phyloP scores from a whole-genome alignment of 805 yeast species.

The Saccharomyces mikatae region DNA sequence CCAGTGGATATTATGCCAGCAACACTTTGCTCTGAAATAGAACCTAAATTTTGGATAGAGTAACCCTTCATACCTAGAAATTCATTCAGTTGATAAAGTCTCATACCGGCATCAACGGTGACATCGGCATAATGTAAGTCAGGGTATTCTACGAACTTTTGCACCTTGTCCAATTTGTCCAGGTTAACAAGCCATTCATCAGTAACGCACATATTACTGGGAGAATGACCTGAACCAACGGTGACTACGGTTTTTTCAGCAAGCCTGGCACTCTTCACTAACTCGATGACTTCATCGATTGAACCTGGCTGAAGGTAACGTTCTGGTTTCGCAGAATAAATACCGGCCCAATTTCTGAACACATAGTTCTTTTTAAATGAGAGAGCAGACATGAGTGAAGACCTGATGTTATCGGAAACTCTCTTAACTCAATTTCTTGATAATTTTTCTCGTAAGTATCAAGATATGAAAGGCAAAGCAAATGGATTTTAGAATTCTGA shows the following conservation, averaged over 20 bases:
- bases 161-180: conserved; percentile 60
- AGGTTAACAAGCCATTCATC: conserved; percentile 80
- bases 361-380: conserved; percentile 26
- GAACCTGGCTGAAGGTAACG: conserved; percentile 70
- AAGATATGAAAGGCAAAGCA: not conserved
- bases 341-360: conserved; percentile 74
- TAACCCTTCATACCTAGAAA: conserved; percentile 53
- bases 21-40: conserved; percentile 85
- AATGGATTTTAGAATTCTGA: not conserved
- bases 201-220: conserved; percentile 84
- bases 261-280: conserved; percentile 59
- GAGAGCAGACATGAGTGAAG: conserved; percentile 6
- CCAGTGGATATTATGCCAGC: conserved; percentile 97
- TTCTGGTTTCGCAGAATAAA: conserved; percentile 69
- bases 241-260: conserved; percentile 61
- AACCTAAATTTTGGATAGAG: conserved; percentile 86
- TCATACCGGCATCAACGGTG: conserved; percentile 88
- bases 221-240: conserved; percentile 93
- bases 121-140: conserved; percentile 76
- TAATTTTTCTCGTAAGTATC: not conserved
- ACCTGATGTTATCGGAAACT: not conserved
- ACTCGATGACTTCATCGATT: conserved; percentile 56
- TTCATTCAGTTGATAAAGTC: conserved; percentile 67
- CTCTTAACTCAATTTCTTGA: not conserved
- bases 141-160: conserved; percentile 38